Evolutionary conservation across 805 yeast species (phyloP).

Genomic region (Pichia occidentalis): DNA sequence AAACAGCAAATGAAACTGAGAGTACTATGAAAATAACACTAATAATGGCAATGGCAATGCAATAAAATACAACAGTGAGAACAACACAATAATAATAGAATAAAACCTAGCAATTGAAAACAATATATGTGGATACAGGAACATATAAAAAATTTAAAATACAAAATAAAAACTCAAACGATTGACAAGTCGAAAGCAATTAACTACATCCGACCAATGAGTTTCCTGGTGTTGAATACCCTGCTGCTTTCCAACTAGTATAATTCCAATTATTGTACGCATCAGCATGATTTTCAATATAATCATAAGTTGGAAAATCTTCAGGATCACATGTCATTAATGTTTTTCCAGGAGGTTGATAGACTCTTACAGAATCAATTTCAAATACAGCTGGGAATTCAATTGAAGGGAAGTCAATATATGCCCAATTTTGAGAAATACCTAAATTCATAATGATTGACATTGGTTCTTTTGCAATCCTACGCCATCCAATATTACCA

Average conservation of each 20-base stretch:
- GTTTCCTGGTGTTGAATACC: slow-evolving; percentile 64
- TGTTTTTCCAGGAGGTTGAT: slow-evolving; percentile 66
- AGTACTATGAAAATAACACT: too few relatives aligned
- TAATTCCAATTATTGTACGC: slow-evolving; percentile 66
- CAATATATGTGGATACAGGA: too few relatives aligned
- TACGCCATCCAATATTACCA: slow-evolving; percentile 84
- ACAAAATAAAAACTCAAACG: too few relatives aligned
- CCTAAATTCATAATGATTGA: slow-evolving; percentile 82
- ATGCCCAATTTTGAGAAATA: slow-evolving; percentile 87
- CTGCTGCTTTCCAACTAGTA: slow-evolving; percentile 72
- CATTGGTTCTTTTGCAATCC: slow-evolving; percentile 89
- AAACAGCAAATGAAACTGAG: too few relatives aligned
- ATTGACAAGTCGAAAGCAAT: too few relatives aligned
- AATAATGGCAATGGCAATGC: too few relatives aligned
- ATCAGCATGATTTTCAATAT: slow-evolving; percentile 60
- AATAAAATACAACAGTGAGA: too few relatives aligned
- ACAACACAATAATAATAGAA: too few relatives aligned
- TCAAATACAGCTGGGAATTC: slow-evolving; percentile 72
- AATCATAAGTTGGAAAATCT: slow-evolving; percentile 79
- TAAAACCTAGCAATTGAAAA: too few relatives aligned
- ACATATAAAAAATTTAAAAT: too few relatives aligned
- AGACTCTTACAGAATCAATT: slow-evolving; percentile 83
- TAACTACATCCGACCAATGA: slow-evolving; percentile 42
- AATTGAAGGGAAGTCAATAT: slow-evolving; percentile 81
- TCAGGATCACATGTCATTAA: slow-evolving; percentile 79